Conservation (phyloP, 1,284 basidiomycete species). For the Tilletiopsis washingtonensis region DNA sequence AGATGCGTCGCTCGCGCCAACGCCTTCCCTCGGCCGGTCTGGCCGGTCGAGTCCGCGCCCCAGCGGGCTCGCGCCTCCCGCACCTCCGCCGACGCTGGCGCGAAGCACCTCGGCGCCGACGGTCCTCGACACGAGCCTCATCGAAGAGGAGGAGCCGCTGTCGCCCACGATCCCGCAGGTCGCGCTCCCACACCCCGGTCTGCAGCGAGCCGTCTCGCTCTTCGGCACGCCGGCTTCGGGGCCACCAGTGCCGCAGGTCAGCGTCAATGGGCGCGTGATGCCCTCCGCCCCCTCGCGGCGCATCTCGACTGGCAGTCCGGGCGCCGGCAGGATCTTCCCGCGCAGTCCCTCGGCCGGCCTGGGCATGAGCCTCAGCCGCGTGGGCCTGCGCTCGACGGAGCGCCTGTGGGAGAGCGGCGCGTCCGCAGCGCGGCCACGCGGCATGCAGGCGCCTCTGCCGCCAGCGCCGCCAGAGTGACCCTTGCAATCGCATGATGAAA, state of each 20-base stretch:
- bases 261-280: constrained; percentile 5
- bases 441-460: no score
- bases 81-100: neutral
- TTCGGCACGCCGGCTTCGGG: neutral
- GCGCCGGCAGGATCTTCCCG: no score
- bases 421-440: no score
- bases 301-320: neutral
- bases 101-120: constrained; percentile 1
- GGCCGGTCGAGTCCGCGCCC: no score
- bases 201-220: neutral
- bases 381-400: constrained; percentile 3
- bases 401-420: neutral
- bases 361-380: constrained; percentile 4
- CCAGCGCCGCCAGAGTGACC: no score
- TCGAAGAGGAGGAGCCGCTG: constrained; percentile 3
- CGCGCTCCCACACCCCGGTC: no score
- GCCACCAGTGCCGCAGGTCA: constrained; percentile 1
- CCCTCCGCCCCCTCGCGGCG: neutral
- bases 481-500: no score
- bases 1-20: constrained; percentile 1
- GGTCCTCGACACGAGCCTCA: neutral
- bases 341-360: no score
- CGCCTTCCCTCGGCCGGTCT: constrained; percentile 7
- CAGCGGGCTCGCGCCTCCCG: no score
- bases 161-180: neutral